Conservation (phyloP, 352 stramenopile genomes). For the Phytophthora uliginosa region DNA sequence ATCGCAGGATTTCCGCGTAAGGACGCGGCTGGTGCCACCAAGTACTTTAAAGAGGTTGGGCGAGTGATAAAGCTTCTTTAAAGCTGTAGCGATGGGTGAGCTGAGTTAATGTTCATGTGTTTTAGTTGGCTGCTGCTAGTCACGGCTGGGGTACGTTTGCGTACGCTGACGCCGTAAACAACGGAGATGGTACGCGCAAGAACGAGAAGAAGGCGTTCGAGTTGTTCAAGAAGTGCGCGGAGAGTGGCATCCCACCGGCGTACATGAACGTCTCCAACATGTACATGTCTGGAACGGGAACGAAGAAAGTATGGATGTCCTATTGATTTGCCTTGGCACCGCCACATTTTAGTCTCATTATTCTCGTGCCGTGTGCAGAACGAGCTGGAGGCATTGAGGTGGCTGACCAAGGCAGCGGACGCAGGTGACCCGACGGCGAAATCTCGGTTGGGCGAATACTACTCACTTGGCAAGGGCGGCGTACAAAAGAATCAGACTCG, state of each 20-base stretch:
- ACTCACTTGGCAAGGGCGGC: slow-evolving; percentile 67
- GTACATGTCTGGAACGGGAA: slow-evolving; percentile 76
- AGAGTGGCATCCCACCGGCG: slow-evolving; percentile 70
- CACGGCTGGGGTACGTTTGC: slow-evolving; percentile 86
- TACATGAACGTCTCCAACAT: slow-evolving; percentile 90
- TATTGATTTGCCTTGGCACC: neutral
- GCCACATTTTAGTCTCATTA: neutral
- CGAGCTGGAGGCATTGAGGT: slow-evolving; percentile 71
- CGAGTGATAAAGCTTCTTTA: neutral
- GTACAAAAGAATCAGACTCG: slow-evolving; percentile 61
- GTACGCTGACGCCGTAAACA: slow-evolving; percentile 83
- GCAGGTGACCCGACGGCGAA: slow-evolving; percentile 82
- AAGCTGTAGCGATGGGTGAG: neutral
- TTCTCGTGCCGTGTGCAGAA: slow-evolving; percentile 49
- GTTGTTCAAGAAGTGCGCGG: slow-evolving; percentile 75
- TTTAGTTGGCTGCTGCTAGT: slow-evolving; percentile 59
- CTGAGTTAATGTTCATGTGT: neutral
- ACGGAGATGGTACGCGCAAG: slow-evolving; percentile 78
- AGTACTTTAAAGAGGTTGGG: slow-evolving; percentile 83
- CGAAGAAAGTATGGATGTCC: slow-evolving; percentile 59
- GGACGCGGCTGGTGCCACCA: slow-evolving; percentile 60
- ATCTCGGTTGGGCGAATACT: slow-evolving; percentile 75
- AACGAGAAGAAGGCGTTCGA: slow-evolving; percentile 86
- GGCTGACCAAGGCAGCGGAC: slow-evolving; percentile 80
- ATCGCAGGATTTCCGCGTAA: slow-evolving; percentile 63